phyloP scores from a whole-genome alignment of 208 protist species.

The Strigomonas galati region DNA sequence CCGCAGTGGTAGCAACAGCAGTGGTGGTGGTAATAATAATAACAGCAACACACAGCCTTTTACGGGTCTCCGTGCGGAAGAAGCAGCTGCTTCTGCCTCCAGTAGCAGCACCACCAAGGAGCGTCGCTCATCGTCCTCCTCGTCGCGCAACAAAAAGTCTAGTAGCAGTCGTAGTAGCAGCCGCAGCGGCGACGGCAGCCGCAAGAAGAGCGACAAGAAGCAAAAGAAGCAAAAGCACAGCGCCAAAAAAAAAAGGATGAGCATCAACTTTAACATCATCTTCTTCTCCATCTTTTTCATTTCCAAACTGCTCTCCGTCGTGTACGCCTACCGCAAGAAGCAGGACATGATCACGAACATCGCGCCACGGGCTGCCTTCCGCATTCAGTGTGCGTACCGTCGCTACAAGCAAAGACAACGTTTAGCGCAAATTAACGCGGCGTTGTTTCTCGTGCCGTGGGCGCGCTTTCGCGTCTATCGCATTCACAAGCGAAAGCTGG shows the following conservation, averaged over 20 bases:
- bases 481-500: conserved; percentile 26
- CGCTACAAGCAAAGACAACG: conserved; percentile 23
- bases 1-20: too few relatives aligned
- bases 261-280: conserved; percentile 8
- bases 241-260: neutral
- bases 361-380: conserved; percentile 32
- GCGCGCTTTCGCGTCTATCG: conserved; percentile 20
- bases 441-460: conserved; percentile 28
- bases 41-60: too few relatives aligned
- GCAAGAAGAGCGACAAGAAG: too few relatives aligned
- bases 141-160: too few relatives aligned
- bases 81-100: too few relatives aligned
- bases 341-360: conserved; percentile 17
- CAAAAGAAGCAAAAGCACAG: neutral
- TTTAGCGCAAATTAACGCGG: conserved; percentile 17
- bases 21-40: too few relatives aligned
- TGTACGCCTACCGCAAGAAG: conserved; percentile 13
- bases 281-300: conserved; percentile 13
- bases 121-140: too few relatives aligned
- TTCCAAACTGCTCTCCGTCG: conserved; percentile 20
- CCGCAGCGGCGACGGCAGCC: too few relatives aligned
- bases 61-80: too few relatives aligned
- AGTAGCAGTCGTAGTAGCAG: too few relatives aligned
- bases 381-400: conserved; percentile 41
- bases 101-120: too few relatives aligned